These are phyloP conservation scores for Aspergillus thermomutatus DNA, from an alignment of 2,329 filamentous ascomycete species.

Conservation along the genomic window DNA sequence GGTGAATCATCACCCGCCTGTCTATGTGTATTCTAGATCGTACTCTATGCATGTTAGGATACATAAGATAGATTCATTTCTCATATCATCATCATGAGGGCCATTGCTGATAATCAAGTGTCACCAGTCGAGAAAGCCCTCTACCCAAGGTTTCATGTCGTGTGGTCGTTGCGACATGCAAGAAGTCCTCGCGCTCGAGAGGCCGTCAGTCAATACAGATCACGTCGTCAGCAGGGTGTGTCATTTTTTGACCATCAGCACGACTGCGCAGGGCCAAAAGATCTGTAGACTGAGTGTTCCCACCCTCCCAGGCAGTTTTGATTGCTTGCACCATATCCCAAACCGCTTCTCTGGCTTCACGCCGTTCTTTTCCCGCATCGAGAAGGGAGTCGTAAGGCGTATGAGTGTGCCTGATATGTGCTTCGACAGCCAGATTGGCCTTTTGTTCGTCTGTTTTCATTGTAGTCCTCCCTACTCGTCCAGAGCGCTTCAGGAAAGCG, in stretches of 20 bases:
- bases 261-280: neutral
- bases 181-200: neutral
- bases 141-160: neutral
- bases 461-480: slow-evolving; percentile 38
- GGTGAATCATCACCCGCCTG: neutral
- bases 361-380: slow-evolving; percentile 19
- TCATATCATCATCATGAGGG: slow-evolving; percentile 4
- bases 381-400: slow-evolving; percentile 40
- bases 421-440: slow-evolving; percentile 39
- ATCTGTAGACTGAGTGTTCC: neutral
- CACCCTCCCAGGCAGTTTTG: slow-evolving; percentile 30
- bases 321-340: slow-evolving; percentile 28
- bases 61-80: slow-evolving; percentile 1
- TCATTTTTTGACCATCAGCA: neutral
- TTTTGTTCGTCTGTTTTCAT: slow-evolving; percentile 32
- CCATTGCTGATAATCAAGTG: neutral
- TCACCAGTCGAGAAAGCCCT: neutral
- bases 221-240: neutral
- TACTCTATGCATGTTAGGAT: slow-evolving; percentile 7
- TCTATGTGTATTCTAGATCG: neutral
- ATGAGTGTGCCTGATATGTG: slow-evolving; percentile 42
- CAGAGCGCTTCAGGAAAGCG: slow-evolving; percentile 40
- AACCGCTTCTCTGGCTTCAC: slow-evolving; percentile 30
- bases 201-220: neutral
- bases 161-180: neutral